Base-by-base conservation (phyloP, 176 grass and related monocot genomes). In the Ensete glaucum region DNA sequence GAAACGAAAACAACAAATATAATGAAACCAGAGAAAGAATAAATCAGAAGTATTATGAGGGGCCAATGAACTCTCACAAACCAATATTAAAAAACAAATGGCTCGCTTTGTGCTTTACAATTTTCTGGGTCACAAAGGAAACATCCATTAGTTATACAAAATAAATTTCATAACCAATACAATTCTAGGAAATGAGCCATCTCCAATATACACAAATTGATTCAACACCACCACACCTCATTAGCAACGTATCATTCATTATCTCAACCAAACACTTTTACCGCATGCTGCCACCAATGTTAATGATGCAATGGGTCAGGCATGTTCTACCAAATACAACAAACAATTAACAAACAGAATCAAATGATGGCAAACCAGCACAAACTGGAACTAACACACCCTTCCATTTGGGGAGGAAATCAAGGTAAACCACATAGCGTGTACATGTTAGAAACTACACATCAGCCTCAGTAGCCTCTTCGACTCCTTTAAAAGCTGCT, bases 381-480 rank as follows among this genome's bases (percentile, higher is more conserved):
- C 58, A 77, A 64, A 52, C 17, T 64, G 29, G 60, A 64, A 64
- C 21, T 15, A 64, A 51, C 58, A 64, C 24, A 14, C 52, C 60
- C 60, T 62, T 64, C n/a, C 11, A 25, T 60, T 43, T 25, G 16
- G 10, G 50, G 14, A 10, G 34, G 4, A 77, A 77, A 76, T 64
- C 21, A 74, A 56, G 14, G 15, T 11, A 64, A 12, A 24, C 56
- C 17, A 63, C n/a, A 52, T 26, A 52, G 59, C 65, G 59, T 52
- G 26, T 24, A 53, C n/a, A 27, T 52, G 57, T 65, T 24, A 64
- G 21, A 48, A 20, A 17, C 48, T 52, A 48, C 17, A 43, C 17
- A 9, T 62, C 75, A 25, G 58, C 54, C 17, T 11, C 54, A 9
- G 67, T 43, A 84, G 71, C 65, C 62, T 71, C 60, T 80, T 72